A percentile compares a stretch with the other conserved stretches of the same genome.
Evolutionary conservation across 345 rosid genomes (phyloP).

Genomic region (Gossypium thurberi): DNA sequence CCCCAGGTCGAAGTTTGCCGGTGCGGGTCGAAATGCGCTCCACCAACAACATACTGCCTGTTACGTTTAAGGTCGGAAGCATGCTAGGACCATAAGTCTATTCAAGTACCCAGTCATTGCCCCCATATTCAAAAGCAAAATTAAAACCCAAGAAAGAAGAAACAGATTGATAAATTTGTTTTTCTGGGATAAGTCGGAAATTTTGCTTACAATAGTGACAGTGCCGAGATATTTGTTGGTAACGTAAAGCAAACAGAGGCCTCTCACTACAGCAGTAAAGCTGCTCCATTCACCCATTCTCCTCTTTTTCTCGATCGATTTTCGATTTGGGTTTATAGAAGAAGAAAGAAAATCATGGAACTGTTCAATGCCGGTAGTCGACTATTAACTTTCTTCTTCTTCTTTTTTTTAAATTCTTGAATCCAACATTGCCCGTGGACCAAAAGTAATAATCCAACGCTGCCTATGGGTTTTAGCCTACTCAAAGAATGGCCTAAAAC

Average conservation of each 20-base stretch:
- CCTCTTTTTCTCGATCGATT: not conserved
- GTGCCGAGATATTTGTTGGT: constrained; percentile 39
- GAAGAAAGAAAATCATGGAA: not conserved
- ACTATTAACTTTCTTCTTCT: too few species aligned
- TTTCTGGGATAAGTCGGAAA: not conserved
- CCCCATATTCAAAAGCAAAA: not conserved
- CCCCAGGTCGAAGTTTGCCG: constrained; percentile 50
- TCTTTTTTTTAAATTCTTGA: not conserved
- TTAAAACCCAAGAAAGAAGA: not conserved
- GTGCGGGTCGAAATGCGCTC: constrained; percentile 43
- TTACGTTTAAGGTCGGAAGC: constrained; percentile 50
- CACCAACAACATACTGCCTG: constrained; percentile 42
- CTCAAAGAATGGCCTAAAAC: not conserved
- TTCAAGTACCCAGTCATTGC: constrained; percentile 6
- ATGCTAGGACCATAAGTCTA: constrained; percentile 72
- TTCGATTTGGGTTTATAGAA: not conserved
- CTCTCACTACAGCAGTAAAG: constrained; percentile 17
- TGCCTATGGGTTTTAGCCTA: not conserved
- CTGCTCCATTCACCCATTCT: not conserved
- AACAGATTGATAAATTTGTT: not conserved
- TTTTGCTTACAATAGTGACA: constrained; percentile 32
- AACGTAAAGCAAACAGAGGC: constrained; percentile 43
- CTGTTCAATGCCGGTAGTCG: too few species aligned
- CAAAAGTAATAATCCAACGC: not conserved
- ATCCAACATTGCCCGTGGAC: too few species aligned